Base-by-base conservation (phyloP, 2,329 filamentous ascomycete genomes). In the Aspergillus proliferans region DNA sequence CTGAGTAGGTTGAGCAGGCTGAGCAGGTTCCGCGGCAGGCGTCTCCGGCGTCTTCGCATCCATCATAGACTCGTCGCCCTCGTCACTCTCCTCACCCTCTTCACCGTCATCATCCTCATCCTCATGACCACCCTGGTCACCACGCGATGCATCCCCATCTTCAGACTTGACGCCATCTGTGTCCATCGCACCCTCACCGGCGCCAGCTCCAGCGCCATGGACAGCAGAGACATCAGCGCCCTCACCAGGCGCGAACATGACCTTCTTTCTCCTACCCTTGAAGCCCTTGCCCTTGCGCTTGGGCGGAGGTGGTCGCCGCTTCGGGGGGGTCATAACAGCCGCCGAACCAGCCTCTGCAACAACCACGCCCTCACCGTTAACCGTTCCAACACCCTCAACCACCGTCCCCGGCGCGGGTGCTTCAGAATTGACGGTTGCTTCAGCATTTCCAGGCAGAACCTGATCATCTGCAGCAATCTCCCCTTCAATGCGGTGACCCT, bases 221-320 rank as follows among this genome's bases (percentile, higher is more conserved):
- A 69, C 66, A 22, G 54, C 49, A 21, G 66, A 52, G 30, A 64
- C 66, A 52, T 67, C 70, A 22, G 50, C 68, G 40, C 58, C 72
- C 67, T 76, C 60, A 47, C 74, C 58, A 74, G 64, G 67, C 3
- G 67, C 66, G 56, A 83, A 82, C 52, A 78, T 78, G 39, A 83
- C 80, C 65, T 85, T 88, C 70, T 85, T 87, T 77, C 86, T 92
- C 53, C 83, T 79, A 14, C 88, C 88, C 6, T 88, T 88, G 33
- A 87, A 83, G 0, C 88, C 86, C 67, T 87, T 91, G 43, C 80
- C 76, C 75, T 92, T 95, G 67, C 88, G 85, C 67, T 89, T 90
- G 0, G 87, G 87, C 1, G 87, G 86, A 24, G 85, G 85, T 0
- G 85, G 85, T 52, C 85, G 82, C 63, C 85, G 81, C 63, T 76